A percentile compares a stretch with the other conserved stretches of the same genome.
Conservation (phyloP, 2,329 filamentous ascomycete species). For the Penicillium sp. region DNA sequence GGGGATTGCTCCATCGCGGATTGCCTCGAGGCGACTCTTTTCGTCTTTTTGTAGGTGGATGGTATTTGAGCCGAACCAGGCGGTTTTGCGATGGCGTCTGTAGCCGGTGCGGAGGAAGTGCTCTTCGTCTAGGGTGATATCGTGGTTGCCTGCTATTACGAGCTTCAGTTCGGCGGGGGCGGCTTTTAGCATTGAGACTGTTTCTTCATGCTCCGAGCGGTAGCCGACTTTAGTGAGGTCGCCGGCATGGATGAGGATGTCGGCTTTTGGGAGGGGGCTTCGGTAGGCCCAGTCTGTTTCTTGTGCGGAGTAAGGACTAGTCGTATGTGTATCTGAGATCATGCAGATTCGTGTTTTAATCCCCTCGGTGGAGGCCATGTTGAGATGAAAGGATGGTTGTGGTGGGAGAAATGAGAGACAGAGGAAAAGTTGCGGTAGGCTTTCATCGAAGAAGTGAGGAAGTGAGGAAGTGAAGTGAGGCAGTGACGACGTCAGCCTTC, state of each 20-base stretch:
- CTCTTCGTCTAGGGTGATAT: conserved; percentile 59
- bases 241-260: conserved; percentile 63
- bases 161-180: conserved; percentile 62
- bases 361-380: conserved; percentile 14
- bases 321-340: conserved; percentile 49
- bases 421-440: too few relatives aligned
- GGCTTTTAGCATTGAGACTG: conserved; percentile 52
- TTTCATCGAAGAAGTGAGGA: neutral
- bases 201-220: conserved; percentile 51
- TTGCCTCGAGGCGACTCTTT: conserved; percentile 1
- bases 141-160: conserved; percentile 68
- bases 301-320: conserved; percentile 26
- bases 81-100: conserved; percentile 30
- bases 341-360: conserved; percentile 48
- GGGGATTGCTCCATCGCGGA: conserved; percentile 7
- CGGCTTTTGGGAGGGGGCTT: conserved; percentile 53
- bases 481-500: too few relatives aligned
- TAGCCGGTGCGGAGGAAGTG: conserved; percentile 48
- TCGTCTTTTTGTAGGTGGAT: conserved; percentile 25
- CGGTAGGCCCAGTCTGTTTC: conserved; percentile 36
- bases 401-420: neutral
- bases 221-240: conserved; percentile 61
- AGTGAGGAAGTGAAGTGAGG: too few relatives aligned
- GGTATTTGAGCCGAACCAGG: conserved; percentile 25
- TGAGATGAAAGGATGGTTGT: neutral